Evolutionary conservation across 345 rosid species (phyloP), one percentile per base, ranked within the genome.

Genomic region (Eucalyptus sp.): DNA sequence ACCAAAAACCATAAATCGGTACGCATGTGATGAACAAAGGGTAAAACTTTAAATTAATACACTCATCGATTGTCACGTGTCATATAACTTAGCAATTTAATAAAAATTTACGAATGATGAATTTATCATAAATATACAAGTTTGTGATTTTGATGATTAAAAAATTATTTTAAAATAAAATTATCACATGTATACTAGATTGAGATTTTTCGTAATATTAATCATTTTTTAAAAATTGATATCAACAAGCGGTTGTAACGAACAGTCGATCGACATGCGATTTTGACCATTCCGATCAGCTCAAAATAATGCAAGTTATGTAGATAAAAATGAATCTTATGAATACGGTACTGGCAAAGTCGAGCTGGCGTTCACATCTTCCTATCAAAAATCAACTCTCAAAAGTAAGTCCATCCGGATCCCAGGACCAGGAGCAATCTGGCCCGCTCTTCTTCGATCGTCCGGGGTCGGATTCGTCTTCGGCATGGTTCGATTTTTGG

Each of bases 151-250:
- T 52, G 18, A 18, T 52, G 0, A 18, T 52, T 18, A 52, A 52
- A 52, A 52, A 18, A 7, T 18, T 52, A 52, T 52, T 52, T 52
- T 52, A 18, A 18, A 0, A 52, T 52, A 52, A 52, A 52, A 18
- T 52, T 18, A 18, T 18, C 10, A 18, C 2, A 52, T 1, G 2
- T 18, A 7, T 52, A 52, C 1, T 0, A 7, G 0, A 52, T 52
- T 52, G 5, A 52, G 25, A 18, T 18, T 52, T 18, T 52, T 52
- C 4, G 0, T 52, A 7, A 52, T 18, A 52, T 18, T 52, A 56
- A 24, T 22, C 0, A 22, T 9, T 56, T 56, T 56, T 56, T 56
- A 1, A 7, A 18, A 54, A 4, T 24, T 24, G 1, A 24, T 56
- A 3, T 22, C 62, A 10, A 56, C 62, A 9, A 56, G 29, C 1